Percentiles rank a stretch among this genome's conserved stretches.
Conservation (phyloP, 2,329 filamentous ascomycete genomes). For the Hypocreales sp. region DNA sequence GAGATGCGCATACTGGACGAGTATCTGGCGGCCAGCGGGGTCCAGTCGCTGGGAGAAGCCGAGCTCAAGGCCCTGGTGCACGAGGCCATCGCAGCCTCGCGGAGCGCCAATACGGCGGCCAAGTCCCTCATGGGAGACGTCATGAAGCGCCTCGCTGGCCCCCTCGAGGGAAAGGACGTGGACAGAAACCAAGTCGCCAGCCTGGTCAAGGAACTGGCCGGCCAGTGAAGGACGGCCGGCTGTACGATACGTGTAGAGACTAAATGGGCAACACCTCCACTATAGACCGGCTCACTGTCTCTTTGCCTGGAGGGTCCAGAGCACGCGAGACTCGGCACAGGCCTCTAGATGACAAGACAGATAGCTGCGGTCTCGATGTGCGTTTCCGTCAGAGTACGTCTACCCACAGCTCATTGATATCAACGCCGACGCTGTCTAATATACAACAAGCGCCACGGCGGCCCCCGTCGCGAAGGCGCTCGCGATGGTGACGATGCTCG, state of each 20-base stretch:
- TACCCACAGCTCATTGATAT: no score
- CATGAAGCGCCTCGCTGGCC: slow-evolving; percentile 43
- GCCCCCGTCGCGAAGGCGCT: slow-evolving; percentile 39
- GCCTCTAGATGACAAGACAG: no score
- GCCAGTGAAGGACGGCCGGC: slow-evolving; percentile 2
- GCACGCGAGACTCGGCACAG: no score
- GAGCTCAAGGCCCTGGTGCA: slow-evolving; percentile 41
- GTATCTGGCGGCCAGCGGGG: slow-evolving; percentile 43
- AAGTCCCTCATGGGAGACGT: slow-evolving; percentile 42
- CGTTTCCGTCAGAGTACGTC: no score
- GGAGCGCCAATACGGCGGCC: slow-evolving; percentile 23
- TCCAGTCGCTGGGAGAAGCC: slow-evolving; percentile 40
- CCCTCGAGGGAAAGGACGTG: slow-evolving; percentile 46
- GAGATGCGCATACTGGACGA: slow-evolving; percentile 51
- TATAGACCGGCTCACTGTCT: no score
- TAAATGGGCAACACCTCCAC: not conserved
- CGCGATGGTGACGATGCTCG: slow-evolving; percentile 46
- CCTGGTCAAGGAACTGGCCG: slow-evolving; percentile 38
- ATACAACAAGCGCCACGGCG: slow-evolving; percentile 11
- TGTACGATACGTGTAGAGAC: not conserved
- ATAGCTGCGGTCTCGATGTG: no score
- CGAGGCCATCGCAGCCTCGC: slow-evolving; percentile 33
- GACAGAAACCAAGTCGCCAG: slow-evolving; percentile 45
- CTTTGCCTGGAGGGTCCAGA: no score
- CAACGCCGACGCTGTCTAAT: slow-evolving; percentile 7